Percentiles rank a stretch among this genome's conserved stretches.
These are phyloP conservation scores for Boletus huronensis DNA, from an alignment of 768 basidiomycete genomes.

Conservation along the genomic window DNA sequence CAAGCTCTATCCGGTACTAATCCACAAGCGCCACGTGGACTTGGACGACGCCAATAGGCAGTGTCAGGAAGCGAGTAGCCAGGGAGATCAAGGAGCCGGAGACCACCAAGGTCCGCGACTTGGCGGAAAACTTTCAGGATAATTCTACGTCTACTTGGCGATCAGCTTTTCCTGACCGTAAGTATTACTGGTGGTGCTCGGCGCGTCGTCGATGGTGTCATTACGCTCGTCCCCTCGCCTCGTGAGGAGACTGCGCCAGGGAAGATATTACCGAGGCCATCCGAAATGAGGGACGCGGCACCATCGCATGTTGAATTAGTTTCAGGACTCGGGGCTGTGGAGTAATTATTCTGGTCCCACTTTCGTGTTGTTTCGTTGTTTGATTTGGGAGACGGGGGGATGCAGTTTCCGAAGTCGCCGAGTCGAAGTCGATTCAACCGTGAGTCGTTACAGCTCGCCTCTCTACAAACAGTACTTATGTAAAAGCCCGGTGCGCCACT, in stretches of 20 bases:
- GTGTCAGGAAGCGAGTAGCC: background rate
- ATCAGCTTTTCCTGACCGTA: background rate
- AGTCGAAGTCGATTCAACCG: background rate
- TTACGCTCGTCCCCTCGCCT: background rate
- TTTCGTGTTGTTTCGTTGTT: background rate
- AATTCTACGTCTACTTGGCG: background rate
- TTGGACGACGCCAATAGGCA: background rate
- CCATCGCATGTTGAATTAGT: background rate
- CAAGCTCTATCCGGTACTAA: background rate
- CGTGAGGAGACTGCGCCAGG: background rate
- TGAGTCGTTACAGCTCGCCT: background rate
- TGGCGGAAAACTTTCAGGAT: background rate
- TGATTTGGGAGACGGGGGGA: background rate
- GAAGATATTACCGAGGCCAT: background rate
- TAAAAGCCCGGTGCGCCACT: background rate
- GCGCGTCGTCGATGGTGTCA: background rate
- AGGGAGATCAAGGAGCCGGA: background rate
- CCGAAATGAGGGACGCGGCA: background rate
- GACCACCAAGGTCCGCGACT: background rate
- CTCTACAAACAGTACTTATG: background rate
- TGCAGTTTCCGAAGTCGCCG: too few relatives aligned
- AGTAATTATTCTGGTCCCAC: background rate
- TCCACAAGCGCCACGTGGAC: background rate
- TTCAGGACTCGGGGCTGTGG: too few relatives aligned
- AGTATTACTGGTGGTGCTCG: background rate